A percentile compares a stretch with the other conserved stretches of the same genome.
These are phyloP conservation scores for Phytophthora aleatoria DNA, from an alignment of 352 stramenopile genomes.

Conservation along the genomic window DNA sequence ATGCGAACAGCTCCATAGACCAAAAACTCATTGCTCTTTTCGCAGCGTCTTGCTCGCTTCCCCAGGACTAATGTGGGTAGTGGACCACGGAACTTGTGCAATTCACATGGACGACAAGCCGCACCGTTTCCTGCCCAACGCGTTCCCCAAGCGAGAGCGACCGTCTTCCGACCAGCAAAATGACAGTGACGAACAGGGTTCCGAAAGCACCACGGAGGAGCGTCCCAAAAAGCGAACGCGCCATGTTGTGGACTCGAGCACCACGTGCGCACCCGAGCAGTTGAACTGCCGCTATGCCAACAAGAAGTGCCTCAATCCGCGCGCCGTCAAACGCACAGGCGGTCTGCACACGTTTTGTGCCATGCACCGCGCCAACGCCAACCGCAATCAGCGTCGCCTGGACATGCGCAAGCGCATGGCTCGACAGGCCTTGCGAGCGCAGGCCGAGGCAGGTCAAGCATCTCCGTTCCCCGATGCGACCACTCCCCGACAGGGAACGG, in stretches of 20 bases:
- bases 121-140: conserved; percentile 8
- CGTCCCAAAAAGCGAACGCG: conserved; percentile 32
- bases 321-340: conserved; percentile 58
- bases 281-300: conserved; percentile 65
- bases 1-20: conserved; percentile 28
- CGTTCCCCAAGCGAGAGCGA: conserved; percentile 10
- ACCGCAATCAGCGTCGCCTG: conserved; percentile 71
- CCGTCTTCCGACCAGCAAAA: conserved; percentile 9
- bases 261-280: conserved; percentile 44
- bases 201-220: background rate
- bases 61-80: conserved; percentile 28
- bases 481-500: background rate
- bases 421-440: conserved; percentile 32
- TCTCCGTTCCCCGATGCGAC: conserved; percentile 10
- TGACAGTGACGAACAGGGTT: conserved; percentile 11
- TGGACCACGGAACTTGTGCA: conserved; percentile 35
- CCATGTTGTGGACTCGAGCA: conserved; percentile 32
- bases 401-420: conserved; percentile 58
- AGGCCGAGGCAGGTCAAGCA: background rate
- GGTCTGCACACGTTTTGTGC: conserved; percentile 70
- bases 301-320: conserved; percentile 61
- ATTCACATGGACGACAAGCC: conserved; percentile 45
- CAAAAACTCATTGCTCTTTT: conserved; percentile 40
- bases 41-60: conserved; percentile 16
- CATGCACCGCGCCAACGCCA: conserved; percentile 64